Percentiles rank a stretch among this genome's conserved stretches.
Evolutionary conservation across 2,329 filamentous ascomycete species (phyloP).

Genomic region (Knufia petricola): DNA sequence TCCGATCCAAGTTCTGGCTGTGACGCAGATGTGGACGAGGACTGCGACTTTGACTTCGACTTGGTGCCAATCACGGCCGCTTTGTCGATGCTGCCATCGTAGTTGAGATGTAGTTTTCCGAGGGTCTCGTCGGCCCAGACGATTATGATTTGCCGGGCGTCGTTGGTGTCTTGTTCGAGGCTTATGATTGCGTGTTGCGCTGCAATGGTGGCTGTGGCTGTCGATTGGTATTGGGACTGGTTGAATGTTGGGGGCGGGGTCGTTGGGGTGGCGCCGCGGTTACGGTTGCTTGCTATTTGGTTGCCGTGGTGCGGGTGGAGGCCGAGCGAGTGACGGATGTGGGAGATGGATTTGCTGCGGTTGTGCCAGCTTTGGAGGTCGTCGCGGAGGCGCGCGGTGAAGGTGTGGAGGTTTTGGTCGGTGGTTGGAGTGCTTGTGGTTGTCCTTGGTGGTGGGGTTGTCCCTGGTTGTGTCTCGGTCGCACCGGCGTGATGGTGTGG

Average conservation of each 20-base stretch:
- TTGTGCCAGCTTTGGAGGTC: slow-evolving; percentile 13
- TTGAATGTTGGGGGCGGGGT: too few relatives aligned
- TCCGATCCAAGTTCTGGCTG: not conserved
- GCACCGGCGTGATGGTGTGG: not conserved
- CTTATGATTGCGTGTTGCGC: slow-evolving; percentile 29
- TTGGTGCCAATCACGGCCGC: too few relatives aligned
- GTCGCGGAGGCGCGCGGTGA: slow-evolving; percentile 10
- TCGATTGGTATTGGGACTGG: too few relatives aligned
- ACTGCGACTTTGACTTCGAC: too few relatives aligned
- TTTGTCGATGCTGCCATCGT: slow-evolving; percentile 32
- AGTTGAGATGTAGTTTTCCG: slow-evolving; percentile 34
- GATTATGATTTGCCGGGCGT: slow-evolving; percentile 34
- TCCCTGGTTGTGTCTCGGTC: not conserved
- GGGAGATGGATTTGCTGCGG: not conserved
- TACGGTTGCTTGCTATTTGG: slow-evolving; percentile 10
- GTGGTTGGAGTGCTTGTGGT: not conserved
- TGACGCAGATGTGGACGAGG: too few relatives aligned
- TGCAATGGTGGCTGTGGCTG: too few relatives aligned
- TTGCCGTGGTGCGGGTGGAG: too few relatives aligned
- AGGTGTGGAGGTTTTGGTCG: slow-evolving; percentile 9
- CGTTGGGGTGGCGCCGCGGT: not conserved
- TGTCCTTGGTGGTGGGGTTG: not conserved
- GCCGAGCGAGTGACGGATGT: slow-evolving; percentile 28
- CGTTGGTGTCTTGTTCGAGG: slow-evolving; percentile 29
- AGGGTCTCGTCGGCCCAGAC: slow-evolving; percentile 37